phyloP scores from a whole-genome alignment of 345 rosid species.

The Cardiospermum halicacabum region DNA sequence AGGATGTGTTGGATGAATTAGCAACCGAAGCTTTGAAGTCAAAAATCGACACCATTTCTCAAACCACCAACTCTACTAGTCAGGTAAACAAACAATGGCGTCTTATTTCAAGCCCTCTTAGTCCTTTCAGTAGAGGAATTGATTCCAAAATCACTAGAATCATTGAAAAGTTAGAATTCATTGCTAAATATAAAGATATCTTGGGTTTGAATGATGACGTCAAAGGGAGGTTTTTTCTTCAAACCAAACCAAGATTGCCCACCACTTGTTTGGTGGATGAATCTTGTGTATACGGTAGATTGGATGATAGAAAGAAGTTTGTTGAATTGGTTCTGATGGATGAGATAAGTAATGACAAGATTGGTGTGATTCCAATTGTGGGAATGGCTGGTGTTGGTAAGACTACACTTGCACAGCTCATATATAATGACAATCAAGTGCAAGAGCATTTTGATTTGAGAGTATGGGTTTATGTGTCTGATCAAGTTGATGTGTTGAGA shows the following conservation, averaged over 20 bases:
- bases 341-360: neutral
- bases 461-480: constrained; percentile 26
- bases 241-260: constrained; percentile 6
- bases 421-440: constrained; percentile 14
- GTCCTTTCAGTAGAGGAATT: constrained; percentile 10
- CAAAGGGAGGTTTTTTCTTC: neutral
- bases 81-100: constrained; percentile 15
- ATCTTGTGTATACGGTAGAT: constrained; percentile 24
- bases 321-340: constrained; percentile 2
- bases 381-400: constrained; percentile 24
- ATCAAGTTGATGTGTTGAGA: constrained; percentile 4
- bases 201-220: constrained; percentile 15
- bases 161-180: constrained; percentile 12
- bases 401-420: constrained; percentile 12
- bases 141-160: neutral
- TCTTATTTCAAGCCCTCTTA: constrained; percentile 3
- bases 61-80: neutral
- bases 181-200: constrained; percentile 19
- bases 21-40: constrained; percentile 11
- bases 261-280: constrained; percentile 25
- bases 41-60: constrained; percentile 1
- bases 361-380: constrained; percentile 23
- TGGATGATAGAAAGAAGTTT: constrained; percentile 17
- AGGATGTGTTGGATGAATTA: constrained; percentile 20
- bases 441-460: constrained; percentile 15